Percentiles rank a stretch among this genome's conserved stretches.
Evolutionary conservation across 2,329 filamentous ascomycete species (phyloP).

Genomic region (Paecilomyces formosus): DNA sequence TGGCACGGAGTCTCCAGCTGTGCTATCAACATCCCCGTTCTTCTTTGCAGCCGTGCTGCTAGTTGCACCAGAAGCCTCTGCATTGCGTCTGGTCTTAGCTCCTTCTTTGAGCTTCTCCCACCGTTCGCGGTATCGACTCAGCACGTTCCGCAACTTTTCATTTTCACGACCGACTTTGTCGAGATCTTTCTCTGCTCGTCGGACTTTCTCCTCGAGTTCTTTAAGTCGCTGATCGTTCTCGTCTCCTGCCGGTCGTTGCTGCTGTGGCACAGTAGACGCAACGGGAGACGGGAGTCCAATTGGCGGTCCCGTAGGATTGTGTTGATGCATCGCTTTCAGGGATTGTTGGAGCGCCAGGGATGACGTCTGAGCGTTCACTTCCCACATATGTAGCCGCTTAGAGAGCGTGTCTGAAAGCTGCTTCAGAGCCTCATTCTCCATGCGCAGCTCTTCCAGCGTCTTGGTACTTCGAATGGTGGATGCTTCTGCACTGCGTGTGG

Average conservation of each 20-base stretch:
- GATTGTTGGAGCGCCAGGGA: conserved; percentile 82
- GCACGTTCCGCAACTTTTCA: conserved; percentile 49
- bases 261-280: conserved; percentile 12
- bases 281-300: conserved; percentile 12
- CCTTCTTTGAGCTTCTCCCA: conserved; percentile 65
- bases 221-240: conserved; percentile 45
- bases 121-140: conserved; percentile 53
- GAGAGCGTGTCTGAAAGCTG: conserved; percentile 78
- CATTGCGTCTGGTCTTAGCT: conserved; percentile 37
- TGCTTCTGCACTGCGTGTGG: conserved; percentile 10
- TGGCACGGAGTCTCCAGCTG: not conserved
- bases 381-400: conserved; percentile 84
- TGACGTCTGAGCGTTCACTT: conserved; percentile 82
- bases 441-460: conserved; percentile 76
- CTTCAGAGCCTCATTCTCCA: conserved; percentile 82
- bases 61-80: conserved; percentile 2
- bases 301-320: conserved; percentile 17
- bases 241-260: conserved; percentile 18
- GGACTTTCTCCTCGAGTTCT: conserved; percentile 63
- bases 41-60: not conserved
- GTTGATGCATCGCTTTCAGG: conserved; percentile 45
- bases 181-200: conserved; percentile 51
- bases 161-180: conserved; percentile 57
- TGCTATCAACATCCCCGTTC: not conserved
- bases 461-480: conserved; percentile 41